Conservation (phyloP, 805 yeast species). For the Saccharomycopsis sp. region DNA sequence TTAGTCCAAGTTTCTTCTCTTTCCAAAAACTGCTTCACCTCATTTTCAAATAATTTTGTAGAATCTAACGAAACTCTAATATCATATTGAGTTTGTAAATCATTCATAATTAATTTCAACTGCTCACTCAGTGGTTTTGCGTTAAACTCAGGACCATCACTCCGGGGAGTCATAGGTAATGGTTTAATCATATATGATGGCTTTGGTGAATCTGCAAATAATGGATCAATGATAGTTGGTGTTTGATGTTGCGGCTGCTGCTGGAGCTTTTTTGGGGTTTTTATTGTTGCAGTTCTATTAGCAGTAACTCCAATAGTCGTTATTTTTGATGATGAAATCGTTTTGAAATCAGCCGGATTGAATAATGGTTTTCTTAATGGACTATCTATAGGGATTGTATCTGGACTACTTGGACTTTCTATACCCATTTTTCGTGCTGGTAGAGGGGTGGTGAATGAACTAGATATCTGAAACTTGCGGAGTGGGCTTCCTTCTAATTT, state of each 20-base stretch:
- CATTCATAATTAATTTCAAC: not conserved
- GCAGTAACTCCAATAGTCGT: not conserved
- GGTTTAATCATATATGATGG: not conserved
- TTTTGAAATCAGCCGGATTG: no score
- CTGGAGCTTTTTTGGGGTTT: not conserved
- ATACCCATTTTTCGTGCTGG: no score
- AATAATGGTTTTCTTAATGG: no score
- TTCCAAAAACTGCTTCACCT: not conserved
- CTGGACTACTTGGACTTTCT: not conserved
- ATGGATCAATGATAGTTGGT: no score
- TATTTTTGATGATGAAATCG: not conserved
- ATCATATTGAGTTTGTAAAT: not conserved
- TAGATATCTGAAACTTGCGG: no score
- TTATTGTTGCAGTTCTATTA: not conserved
- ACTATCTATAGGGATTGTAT: no score
- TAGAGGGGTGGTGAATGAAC: no score
- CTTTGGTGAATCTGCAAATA: not conserved
- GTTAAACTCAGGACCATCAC: not conserved
- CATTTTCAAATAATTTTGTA: not conserved
- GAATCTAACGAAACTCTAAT: not conserved
- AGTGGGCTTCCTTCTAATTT: no score
- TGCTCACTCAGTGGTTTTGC: slow-evolving; percentile 1
- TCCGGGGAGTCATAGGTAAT: not conserved
- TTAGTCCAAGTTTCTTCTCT: slow-evolving; percentile 1
- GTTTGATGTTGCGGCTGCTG: no score